Evolutionary conservation across 2,329 filamentous ascomycete species (phyloP).

Genomic region (Remersonia thermophila): DNA sequence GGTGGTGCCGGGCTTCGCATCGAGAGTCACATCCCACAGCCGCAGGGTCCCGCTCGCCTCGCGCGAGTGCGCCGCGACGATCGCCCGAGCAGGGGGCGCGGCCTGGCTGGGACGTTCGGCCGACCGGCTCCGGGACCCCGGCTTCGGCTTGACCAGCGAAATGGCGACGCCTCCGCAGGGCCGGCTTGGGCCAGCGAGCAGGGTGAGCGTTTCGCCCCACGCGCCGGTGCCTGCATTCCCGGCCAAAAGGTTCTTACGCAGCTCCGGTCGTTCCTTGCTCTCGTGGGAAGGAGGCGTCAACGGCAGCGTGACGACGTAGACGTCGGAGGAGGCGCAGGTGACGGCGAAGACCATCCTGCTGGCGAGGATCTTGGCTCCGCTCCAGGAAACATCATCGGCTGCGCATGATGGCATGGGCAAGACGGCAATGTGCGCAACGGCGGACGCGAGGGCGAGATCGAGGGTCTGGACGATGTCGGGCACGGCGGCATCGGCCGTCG

Average conservation of each 20-base stretch:
- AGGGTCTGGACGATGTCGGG: constrained; percentile 47
- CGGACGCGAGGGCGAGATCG: constrained; percentile 46
- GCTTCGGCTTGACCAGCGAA: constrained; percentile 33
- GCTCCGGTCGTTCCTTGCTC: constrained; percentile 43
- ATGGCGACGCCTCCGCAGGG: constrained; percentile 45
- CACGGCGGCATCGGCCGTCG: constrained; percentile 35
- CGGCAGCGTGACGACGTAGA: constrained; percentile 46
- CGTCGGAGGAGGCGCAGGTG: constrained; percentile 40
- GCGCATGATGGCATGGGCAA: constrained; percentile 38
- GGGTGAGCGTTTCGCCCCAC: constrained; percentile 49
- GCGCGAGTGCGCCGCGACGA: constrained; percentile 48
- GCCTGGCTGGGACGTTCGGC: constrained; percentile 25
- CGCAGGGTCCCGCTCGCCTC: constrained; percentile 47
- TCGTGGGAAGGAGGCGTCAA: constrained; percentile 48
- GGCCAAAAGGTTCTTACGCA: constrained; percentile 37
- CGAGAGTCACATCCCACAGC: constrained; percentile 45
- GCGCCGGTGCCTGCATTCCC: constrained; percentile 45
- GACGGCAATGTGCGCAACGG: constrained; percentile 43
- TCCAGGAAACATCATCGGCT: constrained; percentile 36
- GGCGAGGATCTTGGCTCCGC: constrained; percentile 36
- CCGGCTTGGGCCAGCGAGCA: constrained; percentile 41
- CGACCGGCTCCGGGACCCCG: constrained; percentile 23
- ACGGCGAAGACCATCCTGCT: constrained; percentile 50
- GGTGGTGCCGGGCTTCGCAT: constrained; percentile 26
- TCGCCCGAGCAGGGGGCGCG: constrained; percentile 26